These are phyloP conservation scores for Ceratobasidium sp. DNA, from an alignment of 1,284 basidiomycete genomes.

Conservation along the genomic window DNA sequence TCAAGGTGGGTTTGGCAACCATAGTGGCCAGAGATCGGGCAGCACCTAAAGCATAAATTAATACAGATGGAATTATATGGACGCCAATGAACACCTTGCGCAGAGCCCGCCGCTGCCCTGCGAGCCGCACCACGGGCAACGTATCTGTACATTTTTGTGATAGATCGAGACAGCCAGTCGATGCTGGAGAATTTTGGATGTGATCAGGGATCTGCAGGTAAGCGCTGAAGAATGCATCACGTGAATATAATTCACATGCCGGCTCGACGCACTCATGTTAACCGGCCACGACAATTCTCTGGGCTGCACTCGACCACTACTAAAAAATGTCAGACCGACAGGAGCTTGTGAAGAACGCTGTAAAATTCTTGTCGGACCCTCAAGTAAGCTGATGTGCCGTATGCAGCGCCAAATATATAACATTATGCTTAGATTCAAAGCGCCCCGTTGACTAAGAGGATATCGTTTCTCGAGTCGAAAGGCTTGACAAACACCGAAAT, in stretches of 20 bases:
- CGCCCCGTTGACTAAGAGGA: constrained; percentile 81
- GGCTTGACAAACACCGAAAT: constrained; percentile 87
- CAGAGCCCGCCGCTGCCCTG: constrained; percentile 13
- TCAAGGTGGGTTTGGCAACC: constrained; percentile 20
- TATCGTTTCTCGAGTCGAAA: constrained; percentile 94
- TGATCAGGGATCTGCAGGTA: constrained; percentile 2
- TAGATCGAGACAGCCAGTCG: constrained; percentile 12
- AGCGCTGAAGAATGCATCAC: constrained; percentile 8
- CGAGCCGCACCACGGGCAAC: constrained; percentile 26
- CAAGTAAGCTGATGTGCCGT: constrained; percentile 56
- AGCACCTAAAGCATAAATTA: constrained; percentile 4
- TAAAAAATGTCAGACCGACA: constrained; percentile 55
- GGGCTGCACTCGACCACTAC: constrained; percentile 50
- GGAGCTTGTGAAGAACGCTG: constrained; percentile 80
- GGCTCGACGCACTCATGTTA: constrained; percentile 1
- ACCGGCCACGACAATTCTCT: constrained; percentile 5
- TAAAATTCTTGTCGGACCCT: constrained; percentile 80
- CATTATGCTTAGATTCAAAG: constrained; percentile 64
- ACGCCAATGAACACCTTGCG: background rate
- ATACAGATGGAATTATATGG: background rate
- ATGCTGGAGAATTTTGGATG: constrained; percentile 34
- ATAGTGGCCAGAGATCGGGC: constrained; percentile 35
- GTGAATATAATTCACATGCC: constrained; percentile 30
- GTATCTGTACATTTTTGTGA: constrained; percentile 34
- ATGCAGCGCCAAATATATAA: background rate